Evolutionary conservation across 805 yeast genomes (phyloP).

Genomic region (Lipomyces kockii): DNA sequence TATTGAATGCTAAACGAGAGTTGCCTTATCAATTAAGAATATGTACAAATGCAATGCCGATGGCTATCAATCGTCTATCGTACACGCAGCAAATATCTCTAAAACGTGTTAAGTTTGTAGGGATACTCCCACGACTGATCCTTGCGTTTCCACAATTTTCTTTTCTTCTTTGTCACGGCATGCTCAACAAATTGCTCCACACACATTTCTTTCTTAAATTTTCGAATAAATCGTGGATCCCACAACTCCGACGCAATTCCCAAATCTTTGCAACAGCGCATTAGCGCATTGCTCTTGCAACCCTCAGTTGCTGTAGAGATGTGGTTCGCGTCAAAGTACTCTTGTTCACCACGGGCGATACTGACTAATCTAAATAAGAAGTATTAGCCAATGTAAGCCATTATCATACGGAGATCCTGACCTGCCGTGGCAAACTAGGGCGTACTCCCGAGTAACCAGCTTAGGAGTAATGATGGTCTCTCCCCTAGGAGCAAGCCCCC

Average conservation of each 20-base stretch:
- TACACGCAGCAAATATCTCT: background rate
- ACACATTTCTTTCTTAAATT: constrained; percentile 67
- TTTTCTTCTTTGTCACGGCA: constrained; percentile 77
- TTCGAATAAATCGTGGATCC: constrained; percentile 90
- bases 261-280: constrained; percentile 97
- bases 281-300: constrained; percentile 91
- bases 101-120: constrained; percentile 50
- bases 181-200: constrained; percentile 87
- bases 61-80: background rate
- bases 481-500: constrained; percentile 96
- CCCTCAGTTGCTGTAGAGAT: constrained; percentile 97
- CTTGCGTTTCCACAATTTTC: constrained; percentile 84
- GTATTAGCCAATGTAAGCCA: background rate
- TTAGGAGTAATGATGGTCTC: constrained; percentile 76
- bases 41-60: background rate
- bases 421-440: constrained; percentile 82
- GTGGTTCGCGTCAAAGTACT: constrained; percentile 82
- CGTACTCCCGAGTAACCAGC: constrained; percentile 87
- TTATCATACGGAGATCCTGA: constrained; percentile 5
- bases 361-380: constrained; percentile 58
- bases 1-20: background rate
- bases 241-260: constrained; percentile 96
- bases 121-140: constrained; percentile 86
- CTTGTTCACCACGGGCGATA: constrained; percentile 95
- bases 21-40: background rate